Percentiles rank a stretch among this genome's conserved stretches.
Conservation (phyloP, 1,139 yeast genomes). For the Protomyces gravidus region DNA sequence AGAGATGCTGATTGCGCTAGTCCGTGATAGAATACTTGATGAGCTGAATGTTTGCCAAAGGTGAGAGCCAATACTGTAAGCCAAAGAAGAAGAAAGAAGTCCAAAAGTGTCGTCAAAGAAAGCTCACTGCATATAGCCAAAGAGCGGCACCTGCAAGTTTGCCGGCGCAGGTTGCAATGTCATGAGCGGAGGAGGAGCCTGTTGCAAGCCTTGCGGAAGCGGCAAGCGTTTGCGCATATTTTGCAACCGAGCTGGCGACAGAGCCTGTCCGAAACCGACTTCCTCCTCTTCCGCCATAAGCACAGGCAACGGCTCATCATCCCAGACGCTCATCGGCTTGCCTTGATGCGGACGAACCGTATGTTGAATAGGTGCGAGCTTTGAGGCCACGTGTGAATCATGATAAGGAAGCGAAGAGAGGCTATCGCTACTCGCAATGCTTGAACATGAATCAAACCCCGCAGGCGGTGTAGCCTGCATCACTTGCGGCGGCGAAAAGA, state of each 20-base stretch:
- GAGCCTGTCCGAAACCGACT: not conserved
- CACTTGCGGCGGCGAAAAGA: not conserved
- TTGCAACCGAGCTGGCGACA: not conserved
- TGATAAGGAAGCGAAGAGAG: slow-evolving; percentile 9
- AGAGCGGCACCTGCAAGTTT: no score
- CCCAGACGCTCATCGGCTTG: not conserved
- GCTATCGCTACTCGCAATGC: slow-evolving; percentile 16
- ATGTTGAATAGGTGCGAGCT: not conserved
- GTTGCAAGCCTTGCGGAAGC: not conserved
- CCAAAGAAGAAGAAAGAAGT: no score
- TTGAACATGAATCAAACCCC: slow-evolving; percentile 17
- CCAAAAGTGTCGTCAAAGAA: no score
- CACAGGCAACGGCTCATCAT: not conserved
- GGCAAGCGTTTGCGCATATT: not conserved
- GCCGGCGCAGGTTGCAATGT: no score
- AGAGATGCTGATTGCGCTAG: no score
- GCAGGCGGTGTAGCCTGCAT: not conserved
- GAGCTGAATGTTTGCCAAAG: no score
- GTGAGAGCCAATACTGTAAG: no score
- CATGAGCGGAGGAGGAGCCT: not conserved
- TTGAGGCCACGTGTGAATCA: not conserved
- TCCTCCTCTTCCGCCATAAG: not conserved
- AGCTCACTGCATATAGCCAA: no score
- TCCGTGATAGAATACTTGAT: no score
- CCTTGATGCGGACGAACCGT: not conserved